A percentile compares a stretch with the other conserved stretches of the same genome.
These are phyloP conservation scores for Dinochytrium kinnereticum DNA, from an alignment of 371 early-diverging fungal species.

Conservation along the genomic window DNA sequence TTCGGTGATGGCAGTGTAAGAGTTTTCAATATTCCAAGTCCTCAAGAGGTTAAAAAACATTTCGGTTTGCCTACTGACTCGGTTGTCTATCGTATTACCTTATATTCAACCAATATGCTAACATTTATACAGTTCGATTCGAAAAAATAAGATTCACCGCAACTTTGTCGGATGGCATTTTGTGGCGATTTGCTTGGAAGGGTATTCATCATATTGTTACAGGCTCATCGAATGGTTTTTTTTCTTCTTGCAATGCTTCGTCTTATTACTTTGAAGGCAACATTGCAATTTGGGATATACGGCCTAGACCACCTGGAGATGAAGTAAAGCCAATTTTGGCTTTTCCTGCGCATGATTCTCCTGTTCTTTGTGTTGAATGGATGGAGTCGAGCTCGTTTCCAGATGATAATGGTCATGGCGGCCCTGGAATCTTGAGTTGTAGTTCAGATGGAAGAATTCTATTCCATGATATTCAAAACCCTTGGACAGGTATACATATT, in stretches of 20 bases:
- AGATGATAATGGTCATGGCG: neutral
- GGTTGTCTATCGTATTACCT: conserved; percentile 16
- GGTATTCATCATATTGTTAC: neutral
- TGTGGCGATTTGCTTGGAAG: conserved; percentile 38
- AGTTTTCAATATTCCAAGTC: conserved; percentile 65
- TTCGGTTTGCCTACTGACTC: neutral
- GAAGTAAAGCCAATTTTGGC: conserved; percentile 11
- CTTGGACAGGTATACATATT: conserved; percentile 24
- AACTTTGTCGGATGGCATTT: conserved; percentile 25
- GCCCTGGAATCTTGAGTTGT: conserved; percentile 26
- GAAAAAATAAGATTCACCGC: conserved; percentile 23
- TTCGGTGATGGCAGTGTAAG: conserved; percentile 64
- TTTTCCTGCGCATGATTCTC: conserved; percentile 41
- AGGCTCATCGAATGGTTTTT: neutral
- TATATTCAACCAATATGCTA: neutral
- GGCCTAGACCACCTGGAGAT: neutral
- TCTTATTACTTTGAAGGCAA: conserved; percentile 16
- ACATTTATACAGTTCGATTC: conserved; percentile 3
- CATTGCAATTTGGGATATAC: conserved; percentile 29
- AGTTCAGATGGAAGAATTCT: conserved; percentile 55
- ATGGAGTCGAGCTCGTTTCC: conserved; percentile 5
- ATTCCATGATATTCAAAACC: conserved; percentile 51
- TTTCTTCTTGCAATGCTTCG: neutral
- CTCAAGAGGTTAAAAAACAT: conserved; percentile 40
- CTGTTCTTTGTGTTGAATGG: conserved; percentile 38